Evolutionary conservation across 2,329 filamentous ascomycete species (phyloP).

Genomic region (Fusarium sp.): DNA sequence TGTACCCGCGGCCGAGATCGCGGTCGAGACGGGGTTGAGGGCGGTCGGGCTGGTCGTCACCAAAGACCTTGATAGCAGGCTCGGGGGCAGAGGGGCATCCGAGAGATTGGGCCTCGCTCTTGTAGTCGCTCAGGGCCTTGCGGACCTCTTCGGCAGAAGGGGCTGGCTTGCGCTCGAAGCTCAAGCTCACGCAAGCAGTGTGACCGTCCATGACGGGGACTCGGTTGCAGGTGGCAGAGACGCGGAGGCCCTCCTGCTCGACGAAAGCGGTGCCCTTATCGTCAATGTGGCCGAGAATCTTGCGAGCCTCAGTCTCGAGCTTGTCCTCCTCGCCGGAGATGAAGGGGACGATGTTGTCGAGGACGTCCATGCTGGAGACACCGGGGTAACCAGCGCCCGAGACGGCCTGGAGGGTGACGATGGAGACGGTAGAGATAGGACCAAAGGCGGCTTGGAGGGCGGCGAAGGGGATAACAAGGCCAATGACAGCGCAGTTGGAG

Average conservation of each 20-base stretch:
- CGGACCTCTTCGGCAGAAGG: slow-evolving; percentile 84
- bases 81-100: slow-evolving; percentile 90
- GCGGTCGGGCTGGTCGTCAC: slow-evolving; percentile 82
- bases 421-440: slow-evolving; percentile 79
- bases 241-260: slow-evolving; percentile 80
- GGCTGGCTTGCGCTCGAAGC: slow-evolving; percentile 81
- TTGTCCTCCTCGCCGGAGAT: slow-evolving; percentile 97
- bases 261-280: slow-evolving; percentile 79
- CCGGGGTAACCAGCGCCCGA: slow-evolving; percentile 93
- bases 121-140: slow-evolving; percentile 84
- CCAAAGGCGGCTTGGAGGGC: slow-evolving; percentile 91
- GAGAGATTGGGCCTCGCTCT: slow-evolving; percentile 84
- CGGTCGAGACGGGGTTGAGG: slow-evolving; percentile 94
- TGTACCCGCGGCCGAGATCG: slow-evolving; percentile 87
- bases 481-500: slow-evolving; percentile 98
- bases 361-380: slow-evolving; percentile 92
- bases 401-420: slow-evolving; percentile 95
- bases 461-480: slow-evolving; percentile 93
- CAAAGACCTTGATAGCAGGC: slow-evolving; percentile 85
- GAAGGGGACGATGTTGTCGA: slow-evolving; percentile 96
- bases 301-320: slow-evolving; percentile 92
- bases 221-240: slow-evolving; percentile 92
- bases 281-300: slow-evolving; percentile 88
- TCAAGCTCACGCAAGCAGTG: slow-evolving; percentile 91
- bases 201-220: slow-evolving; percentile 97